A percentile compares a stretch with the other conserved stretches of the same genome.
Evolutionary conservation across 1,139 yeast species (phyloP).

Genomic region (Komagataea norvegica): DNA sequence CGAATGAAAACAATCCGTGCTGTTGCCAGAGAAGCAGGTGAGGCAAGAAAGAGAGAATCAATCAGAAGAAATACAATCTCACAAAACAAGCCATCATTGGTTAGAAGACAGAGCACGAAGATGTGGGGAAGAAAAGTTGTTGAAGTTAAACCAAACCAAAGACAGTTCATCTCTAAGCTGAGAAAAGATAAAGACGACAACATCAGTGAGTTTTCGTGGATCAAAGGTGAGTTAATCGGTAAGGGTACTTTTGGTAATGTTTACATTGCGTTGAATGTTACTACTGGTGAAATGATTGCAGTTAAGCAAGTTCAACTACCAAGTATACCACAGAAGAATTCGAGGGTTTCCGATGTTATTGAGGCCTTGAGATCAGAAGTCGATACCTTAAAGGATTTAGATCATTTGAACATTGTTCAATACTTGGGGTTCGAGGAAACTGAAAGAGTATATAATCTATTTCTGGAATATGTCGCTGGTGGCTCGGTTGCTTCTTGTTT

Average conservation of each 20-base stretch:
- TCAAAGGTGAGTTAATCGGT: constrained; percentile 94
- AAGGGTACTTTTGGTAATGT: constrained; percentile 98
- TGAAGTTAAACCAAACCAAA: constrained; percentile 78
- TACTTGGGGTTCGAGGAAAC: constrained; percentile 88
- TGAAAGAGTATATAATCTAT: constrained; percentile 71
- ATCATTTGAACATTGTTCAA: constrained; percentile 91
- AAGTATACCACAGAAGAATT: constrained; percentile 35
- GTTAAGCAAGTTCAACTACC: constrained; percentile 90
- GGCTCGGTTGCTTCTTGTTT: constrained; percentile 91
- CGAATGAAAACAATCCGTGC: constrained; percentile 86
- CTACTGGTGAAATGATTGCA: constrained; percentile 98
- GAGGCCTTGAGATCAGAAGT: constrained; percentile 89
- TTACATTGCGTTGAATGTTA: constrained; percentile 84
- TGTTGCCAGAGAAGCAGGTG: constrained; percentile 88
- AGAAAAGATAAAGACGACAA: constrained; percentile 58
- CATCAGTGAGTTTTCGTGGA: constrained; percentile 82
- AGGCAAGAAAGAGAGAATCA: constrained; percentile 42
- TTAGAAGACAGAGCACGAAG: constrained; percentile 80
- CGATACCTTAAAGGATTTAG: constrained; percentile 89
- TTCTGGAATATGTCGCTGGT: constrained; percentile 95
- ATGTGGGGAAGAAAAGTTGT: constrained; percentile 96
- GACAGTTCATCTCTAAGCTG: constrained; percentile 53
- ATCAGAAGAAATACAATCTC: constrained; percentile 26
- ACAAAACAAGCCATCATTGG: constrained; percentile 21
- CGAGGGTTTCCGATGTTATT: constrained; percentile 53